Evolutionary conservation across 208 protist genomes (phyloP), one percentile per base, ranked within the genome.

Genomic region (Tetramitus jugosus): DNA sequence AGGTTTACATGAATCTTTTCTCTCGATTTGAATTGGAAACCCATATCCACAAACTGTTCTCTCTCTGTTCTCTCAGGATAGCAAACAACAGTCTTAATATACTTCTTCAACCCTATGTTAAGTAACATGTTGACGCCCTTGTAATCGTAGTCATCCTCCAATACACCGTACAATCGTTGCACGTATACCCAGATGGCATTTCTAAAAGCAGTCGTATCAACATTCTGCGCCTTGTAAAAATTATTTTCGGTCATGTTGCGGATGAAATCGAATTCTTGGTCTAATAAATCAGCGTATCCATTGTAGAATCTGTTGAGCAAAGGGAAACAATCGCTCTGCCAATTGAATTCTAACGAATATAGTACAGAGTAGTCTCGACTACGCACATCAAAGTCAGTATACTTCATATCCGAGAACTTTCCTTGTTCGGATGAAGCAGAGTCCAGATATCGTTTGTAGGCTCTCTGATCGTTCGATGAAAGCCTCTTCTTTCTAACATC

Each of bases 1-100:
- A 78, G 43, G 29, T 23, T 62, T 3, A 78, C 46, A 26, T 78
- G 76, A 31, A 78, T 39, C 10, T 78, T 78, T 43, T 78, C 76
- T 23, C 29, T 60, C 0, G 46, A n/a, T n/a, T 35, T 14, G 6
- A 78, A 72, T 40, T 46, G 4, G 13, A 64, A 60, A 45, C 76
- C 76, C 29, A 65, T 69, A 43, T 78, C 20, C 0, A 43, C 3
- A 7, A 61, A 78, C 43, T 78, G 31, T 33, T 60, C 33, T 23
- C 6, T 39, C 0, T 14, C 45, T 3, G 6, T 37, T 40, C 31
- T 42, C n/a, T 78, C 45, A n/a, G 76, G 76, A 78, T 60, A 64
- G 37, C 76, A 78, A 17, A 31, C 53, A 60, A 78, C 33, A 13
- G 23, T 78, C 23, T 78, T 78, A 10, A 78, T 78, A 29, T 64